Conservation (phyloP, 2,329 filamentous ascomycete species). For the Gyromitra esculenta region DNA sequence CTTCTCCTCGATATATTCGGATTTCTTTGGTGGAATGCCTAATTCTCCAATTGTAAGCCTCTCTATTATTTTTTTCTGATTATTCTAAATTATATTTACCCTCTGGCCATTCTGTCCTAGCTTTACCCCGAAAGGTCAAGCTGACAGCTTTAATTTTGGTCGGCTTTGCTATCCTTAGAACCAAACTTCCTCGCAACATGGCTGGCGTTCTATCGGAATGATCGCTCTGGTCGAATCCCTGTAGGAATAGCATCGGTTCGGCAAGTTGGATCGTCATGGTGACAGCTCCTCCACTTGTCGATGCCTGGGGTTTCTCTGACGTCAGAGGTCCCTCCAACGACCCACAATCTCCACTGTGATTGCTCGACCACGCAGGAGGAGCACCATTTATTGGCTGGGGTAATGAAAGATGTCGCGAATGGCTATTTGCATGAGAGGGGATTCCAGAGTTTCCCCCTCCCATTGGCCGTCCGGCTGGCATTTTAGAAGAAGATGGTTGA, state of each 20-base stretch:
- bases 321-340: constrained; percentile 31
- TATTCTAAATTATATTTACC: constrained; percentile 62
- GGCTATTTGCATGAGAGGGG: constrained; percentile 54
- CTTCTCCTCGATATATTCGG: constrained; percentile 83
- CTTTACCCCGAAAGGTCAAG: constrained; percentile 83
- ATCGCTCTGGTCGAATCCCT: constrained; percentile 79
- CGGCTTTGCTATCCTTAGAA: constrained; percentile 83
- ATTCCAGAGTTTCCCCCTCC: constrained; percentile 57
- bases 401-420: constrained; percentile 49
- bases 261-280: constrained; percentile 77
- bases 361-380: constrained; percentile 36
- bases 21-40: constrained; percentile 87
- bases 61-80: constrained; percentile 25
- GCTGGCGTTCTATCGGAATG: constrained; percentile 72
- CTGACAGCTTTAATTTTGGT: constrained; percentile 93
- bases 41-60: constrained; percentile 30
- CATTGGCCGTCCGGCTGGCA: constrained; percentile 47
- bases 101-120: constrained; percentile 95
- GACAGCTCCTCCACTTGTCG: constrained; percentile 73
- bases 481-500: constrained; percentile 46
- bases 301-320: constrained; percentile 75
- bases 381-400: constrained; percentile 25
- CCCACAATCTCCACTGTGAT: constrained; percentile 26
- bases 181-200: constrained; percentile 83
- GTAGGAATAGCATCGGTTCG: constrained; percentile 81